Evolutionary conservation across 805 yeast genomes (phyloP), one percentile per base, ranked within the genome.

Genomic region (Candida adriatica): DNA sequence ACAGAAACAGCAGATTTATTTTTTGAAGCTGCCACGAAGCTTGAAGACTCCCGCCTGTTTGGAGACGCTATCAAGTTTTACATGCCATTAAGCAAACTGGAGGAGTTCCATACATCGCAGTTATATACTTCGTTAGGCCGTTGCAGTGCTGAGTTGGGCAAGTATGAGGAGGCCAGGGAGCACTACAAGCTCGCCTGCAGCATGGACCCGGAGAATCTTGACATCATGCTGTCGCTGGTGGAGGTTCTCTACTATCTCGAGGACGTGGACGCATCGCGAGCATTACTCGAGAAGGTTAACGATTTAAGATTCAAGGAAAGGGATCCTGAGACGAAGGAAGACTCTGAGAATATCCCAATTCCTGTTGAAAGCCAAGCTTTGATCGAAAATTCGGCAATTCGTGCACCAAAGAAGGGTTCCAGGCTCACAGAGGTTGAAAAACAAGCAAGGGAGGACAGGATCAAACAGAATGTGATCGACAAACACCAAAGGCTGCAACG

Each of bases 41-140:
- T 87, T 14, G 84, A 81, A 36, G 74, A 71, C 13, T 72, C 75
- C 26, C 87, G 85, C 5, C 61, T 73, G 29, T 81, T 71, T 49
- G 68, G 70, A n/a, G 88, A 81, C 30, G 96, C 97, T 0, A 61
- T 87, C 16, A 70, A 70, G 21, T 79, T 75, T 42, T 74, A 82
- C 33, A 41, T 59, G 1, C 75, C 78, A 8, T 62, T 88, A 15
- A 59, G 79, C 5, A 60, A 65, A 21, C 53, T 71, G n/a, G 75
- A 68, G 9, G 79, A 70, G 14, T 68, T 63, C 34, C 63, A 63
- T 28, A 69, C 68, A 6, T 48, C 66, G 2, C 82, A 78, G 10
- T 39, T 63, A 2, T 59, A 42, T 32, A 55, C 39, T 17, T 70
- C 83, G 3, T 62, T 87, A 37, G 96, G 86, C 5, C 79, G 73